Percentiles rank a stretch among this genome's conserved stretches.
Conservation (phyloP, 768 basidiomycete genomes). For the Trametes punicea region DNA sequence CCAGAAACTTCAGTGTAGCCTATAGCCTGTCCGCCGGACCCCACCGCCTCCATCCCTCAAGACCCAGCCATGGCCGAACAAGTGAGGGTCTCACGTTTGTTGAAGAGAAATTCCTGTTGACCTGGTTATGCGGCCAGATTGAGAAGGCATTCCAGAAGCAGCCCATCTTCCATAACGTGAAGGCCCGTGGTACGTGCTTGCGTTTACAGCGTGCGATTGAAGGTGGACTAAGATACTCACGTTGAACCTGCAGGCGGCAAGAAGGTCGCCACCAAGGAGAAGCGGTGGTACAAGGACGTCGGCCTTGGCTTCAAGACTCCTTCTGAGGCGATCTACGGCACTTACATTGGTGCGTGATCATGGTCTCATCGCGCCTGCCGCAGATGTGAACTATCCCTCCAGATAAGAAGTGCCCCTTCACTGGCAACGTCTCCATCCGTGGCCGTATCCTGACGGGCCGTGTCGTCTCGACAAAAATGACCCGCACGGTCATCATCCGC, state of each 20-base stretch:
- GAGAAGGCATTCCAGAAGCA: slow-evolving; percentile 99
- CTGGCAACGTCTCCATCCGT: slow-evolving; percentile 94
- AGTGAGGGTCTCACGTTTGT: slow-evolving; percentile 23
- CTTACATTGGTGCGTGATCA: slow-evolving; percentile 81
- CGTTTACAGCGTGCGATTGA: not conserved
- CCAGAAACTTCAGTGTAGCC: slow-evolving; percentile 19
- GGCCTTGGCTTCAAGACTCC: slow-evolving; percentile 98
- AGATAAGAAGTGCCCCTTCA: slow-evolving; percentile 99
- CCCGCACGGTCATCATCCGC: slow-evolving; percentile 95
- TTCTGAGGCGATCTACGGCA: slow-evolving; percentile 89
- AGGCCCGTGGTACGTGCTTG: slow-evolving; percentile 75
- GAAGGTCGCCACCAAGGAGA: slow-evolving; percentile 92
- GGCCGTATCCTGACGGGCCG: slow-evolving; percentile 98
- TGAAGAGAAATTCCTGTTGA: not conserved
- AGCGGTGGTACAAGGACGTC: slow-evolving; percentile 99
- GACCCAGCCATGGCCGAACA: slow-evolving; percentile 39
- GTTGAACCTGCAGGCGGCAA: slow-evolving; percentile 56
- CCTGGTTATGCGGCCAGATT: slow-evolving; percentile 48
- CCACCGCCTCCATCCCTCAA: slow-evolving; percentile 30
- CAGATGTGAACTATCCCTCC: slow-evolving; percentile 2
- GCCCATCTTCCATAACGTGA: slow-evolving; percentile 95
- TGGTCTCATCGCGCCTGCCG: not conserved
- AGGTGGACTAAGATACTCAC: slow-evolving; percentile 11
- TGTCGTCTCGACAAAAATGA: slow-evolving; percentile 99
- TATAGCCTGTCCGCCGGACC: slow-evolving; percentile 18